These are phyloP conservation scores for Sugiyamaella americana DNA, from an alignment of 805 yeast genomes.

Conservation along the genomic window DNA sequence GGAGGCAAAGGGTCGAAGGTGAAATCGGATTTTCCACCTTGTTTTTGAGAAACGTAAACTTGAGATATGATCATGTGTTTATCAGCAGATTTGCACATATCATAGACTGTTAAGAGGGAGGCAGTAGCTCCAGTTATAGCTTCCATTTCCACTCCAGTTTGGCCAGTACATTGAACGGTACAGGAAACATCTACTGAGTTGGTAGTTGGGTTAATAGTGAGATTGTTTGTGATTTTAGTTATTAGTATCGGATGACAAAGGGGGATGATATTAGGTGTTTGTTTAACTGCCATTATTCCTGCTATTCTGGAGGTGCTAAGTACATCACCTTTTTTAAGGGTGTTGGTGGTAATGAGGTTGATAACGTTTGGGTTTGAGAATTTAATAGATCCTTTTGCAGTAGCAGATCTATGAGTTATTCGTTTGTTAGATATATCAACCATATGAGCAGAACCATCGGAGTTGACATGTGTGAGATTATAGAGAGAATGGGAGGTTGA, in stretches of 20 bases:
- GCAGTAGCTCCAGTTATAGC: constrained; percentile 44
- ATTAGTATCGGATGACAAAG: constrained; percentile 45
- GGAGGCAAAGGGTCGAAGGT: background rate
- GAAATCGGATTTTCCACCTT: constrained; percentile 40
- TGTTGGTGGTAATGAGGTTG: constrained; percentile 32
- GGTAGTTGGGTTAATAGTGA: constrained; percentile 23
- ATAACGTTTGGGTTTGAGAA: constrained; percentile 35
- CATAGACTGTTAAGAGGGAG: constrained; percentile 45
- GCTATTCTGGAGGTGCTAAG: constrained; percentile 43
- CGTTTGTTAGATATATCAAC: constrained; percentile 42
- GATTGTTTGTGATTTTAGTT: constrained; percentile 36
- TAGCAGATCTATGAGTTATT: constrained; percentile 38
- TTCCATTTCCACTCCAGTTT: constrained; percentile 57
- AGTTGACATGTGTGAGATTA: constrained; percentile 36
- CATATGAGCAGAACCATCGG: constrained; percentile 42
- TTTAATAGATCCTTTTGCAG: constrained; percentile 38
- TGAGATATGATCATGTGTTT: constrained; percentile 38
- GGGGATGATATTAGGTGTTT: constrained; percentile 43
- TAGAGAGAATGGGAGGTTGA: background rate
- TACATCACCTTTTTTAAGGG: constrained; percentile 49
- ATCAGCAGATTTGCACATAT: constrained; percentile 57
- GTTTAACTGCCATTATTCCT: constrained; percentile 48
- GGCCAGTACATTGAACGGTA: constrained; percentile 42
- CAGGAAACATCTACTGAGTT: constrained; percentile 31
- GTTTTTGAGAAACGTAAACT: constrained; percentile 37